Evolutionary conservation across 2,329 filamentous ascomycete species (phyloP).

Genomic region (Zymoseptoria pseudotritici): DNA sequence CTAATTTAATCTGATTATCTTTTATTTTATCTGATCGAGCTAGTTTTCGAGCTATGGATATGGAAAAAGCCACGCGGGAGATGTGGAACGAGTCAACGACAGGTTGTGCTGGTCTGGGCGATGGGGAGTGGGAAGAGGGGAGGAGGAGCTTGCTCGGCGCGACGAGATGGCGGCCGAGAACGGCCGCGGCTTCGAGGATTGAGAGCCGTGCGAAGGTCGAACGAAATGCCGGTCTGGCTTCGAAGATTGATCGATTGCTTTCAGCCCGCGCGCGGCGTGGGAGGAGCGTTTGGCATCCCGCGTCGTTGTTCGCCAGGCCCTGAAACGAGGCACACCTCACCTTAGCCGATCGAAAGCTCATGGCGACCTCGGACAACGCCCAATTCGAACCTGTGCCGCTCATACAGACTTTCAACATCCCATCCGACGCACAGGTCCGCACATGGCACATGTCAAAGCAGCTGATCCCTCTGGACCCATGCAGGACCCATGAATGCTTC

Average conservation of each 20-base stretch:
- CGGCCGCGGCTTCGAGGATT: not conserved
- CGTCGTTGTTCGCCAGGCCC: not conserved
- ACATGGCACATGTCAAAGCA: not conserved
- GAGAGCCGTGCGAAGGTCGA: not conserved
- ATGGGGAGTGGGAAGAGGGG: not conserved
- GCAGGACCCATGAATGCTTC: not conserved
- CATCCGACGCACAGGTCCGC: too few species aligned
- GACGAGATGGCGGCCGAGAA: not conserved
- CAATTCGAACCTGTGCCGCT: too few species aligned
- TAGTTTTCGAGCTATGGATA: too few species aligned
- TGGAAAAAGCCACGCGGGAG: too few species aligned
- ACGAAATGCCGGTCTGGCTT: not conserved
- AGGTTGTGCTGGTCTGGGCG: not conserved
- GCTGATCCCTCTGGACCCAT: not conserved
- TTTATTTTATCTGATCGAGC: not conserved
- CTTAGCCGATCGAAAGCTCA: too few species aligned
- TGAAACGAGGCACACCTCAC: too few species aligned
- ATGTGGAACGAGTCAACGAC: not conserved
- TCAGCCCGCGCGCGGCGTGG: not conserved
- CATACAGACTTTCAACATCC: too few species aligned
- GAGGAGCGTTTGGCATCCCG: not conserved
- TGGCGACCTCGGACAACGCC: too few species aligned
- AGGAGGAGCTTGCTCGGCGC: not conserved
- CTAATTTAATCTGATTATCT: not conserved
- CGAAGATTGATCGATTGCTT: too few species aligned